Conservation (phyloP, 352 stramenopile species). For the Peronospora farinosa region DNA sequence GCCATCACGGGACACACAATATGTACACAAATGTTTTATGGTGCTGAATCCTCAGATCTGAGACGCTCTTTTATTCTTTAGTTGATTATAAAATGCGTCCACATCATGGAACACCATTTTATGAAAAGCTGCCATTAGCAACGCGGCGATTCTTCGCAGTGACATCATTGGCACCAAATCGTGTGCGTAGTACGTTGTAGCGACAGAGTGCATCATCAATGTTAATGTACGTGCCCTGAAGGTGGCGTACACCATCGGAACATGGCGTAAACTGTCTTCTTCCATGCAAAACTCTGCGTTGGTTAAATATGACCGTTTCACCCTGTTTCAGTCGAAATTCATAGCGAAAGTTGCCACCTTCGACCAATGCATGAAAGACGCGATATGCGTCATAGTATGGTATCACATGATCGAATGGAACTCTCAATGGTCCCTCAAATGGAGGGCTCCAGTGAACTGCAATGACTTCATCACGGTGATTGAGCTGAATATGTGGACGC, state of each 20-base stretch:
- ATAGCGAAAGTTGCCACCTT: constrained; percentile 58
- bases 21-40: neutral
- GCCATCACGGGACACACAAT: neutral
- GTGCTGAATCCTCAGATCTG: too few relatives aligned
- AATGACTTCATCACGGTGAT: constrained; percentile 78
- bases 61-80: too few relatives aligned
- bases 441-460: constrained; percentile 91
- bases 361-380: constrained; percentile 73
- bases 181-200: constrained; percentile 68
- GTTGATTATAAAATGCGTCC: too few relatives aligned
- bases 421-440: constrained; percentile 89
- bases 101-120: too few relatives aligned
- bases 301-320: constrained; percentile 84
- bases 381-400: constrained; percentile 83
- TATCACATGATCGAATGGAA: constrained; percentile 64
- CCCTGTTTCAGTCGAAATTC: constrained; percentile 75
- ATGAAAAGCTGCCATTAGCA: constrained; percentile 69
- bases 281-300: constrained; percentile 73
- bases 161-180: constrained; percentile 37
- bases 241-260: constrained; percentile 68
- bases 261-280: constrained; percentile 64
- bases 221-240: constrained; percentile 85
- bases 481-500: constrained; percentile 89
- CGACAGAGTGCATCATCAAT: constrained; percentile 83
- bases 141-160: constrained; percentile 58